A percentile compares a stretch with the other conserved stretches of the same genome.
Evolutionary conservation across 345 rosid genomes (phyloP).

Genomic region (Sonneratia caseolaris): DNA sequence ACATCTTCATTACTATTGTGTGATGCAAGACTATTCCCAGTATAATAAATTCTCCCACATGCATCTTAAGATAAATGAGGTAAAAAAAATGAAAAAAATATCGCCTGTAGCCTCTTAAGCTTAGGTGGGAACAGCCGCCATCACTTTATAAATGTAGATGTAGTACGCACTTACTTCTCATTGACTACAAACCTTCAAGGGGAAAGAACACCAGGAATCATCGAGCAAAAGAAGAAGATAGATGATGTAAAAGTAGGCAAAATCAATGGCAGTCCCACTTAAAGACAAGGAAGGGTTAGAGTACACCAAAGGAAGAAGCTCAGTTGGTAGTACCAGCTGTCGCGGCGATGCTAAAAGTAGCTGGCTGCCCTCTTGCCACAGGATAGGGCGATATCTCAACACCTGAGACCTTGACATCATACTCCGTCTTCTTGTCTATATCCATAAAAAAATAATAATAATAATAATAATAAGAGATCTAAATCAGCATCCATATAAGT

Average conservation of each 20-base stretch:
- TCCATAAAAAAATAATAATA: neutral
- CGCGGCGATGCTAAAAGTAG: slow-evolving; percentile 35
- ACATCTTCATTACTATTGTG: too few relatives aligned
- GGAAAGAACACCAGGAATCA: too few relatives aligned
- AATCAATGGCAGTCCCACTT: neutral
- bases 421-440: slow-evolving; percentile 28
- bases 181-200: too few relatives aligned
- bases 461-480: neutral
- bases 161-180: too few relatives aligned
- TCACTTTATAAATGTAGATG: too few relatives aligned
- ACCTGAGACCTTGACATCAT: slow-evolving; percentile 29
- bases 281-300: neutral
- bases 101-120: too few relatives aligned
- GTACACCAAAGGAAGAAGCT: neutral
- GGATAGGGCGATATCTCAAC: slow-evolving; percentile 38
- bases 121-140: too few relatives aligned
- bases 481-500: neutral
- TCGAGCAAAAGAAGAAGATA: neutral
- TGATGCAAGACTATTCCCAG: too few relatives aligned
- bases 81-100: too few relatives aligned
- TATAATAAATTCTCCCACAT: too few relatives aligned
- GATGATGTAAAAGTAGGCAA: neutral
- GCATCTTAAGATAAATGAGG: too few relatives aligned
- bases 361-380: slow-evolving; percentile 30
- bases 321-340: slow-evolving; percentile 16